phyloP scores from a whole-genome alignment of 192 early-diverging fungal genomes.

The Coemansia sp. region DNA sequence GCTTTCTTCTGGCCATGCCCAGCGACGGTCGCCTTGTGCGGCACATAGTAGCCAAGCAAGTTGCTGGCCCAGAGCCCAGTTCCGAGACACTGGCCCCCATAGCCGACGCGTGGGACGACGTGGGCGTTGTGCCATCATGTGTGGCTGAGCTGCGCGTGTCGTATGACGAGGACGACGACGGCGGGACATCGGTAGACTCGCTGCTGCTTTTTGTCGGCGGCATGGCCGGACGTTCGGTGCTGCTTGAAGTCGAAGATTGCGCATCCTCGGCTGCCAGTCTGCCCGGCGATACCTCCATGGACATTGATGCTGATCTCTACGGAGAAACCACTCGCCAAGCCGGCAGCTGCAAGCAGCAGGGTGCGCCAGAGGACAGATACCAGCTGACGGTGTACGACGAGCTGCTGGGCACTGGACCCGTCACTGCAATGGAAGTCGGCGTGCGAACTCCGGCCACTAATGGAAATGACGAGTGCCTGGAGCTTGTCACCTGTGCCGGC shows the following conservation, averaged over 20 bases:
- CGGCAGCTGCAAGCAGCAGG: slow-evolving; percentile 12
- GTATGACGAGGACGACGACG: slow-evolving; percentile 19
- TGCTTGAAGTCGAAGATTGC: slow-evolving; percentile 24
- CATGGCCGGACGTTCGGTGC: slow-evolving; percentile 30
- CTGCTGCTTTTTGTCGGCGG: slow-evolving; percentile 41
- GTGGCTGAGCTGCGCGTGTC: slow-evolving; percentile 12
- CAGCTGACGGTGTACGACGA: slow-evolving; percentile 72
- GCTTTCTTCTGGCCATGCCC: slow-evolving; percentile 65
- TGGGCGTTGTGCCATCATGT: slow-evolving; percentile 34
- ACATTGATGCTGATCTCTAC: slow-evolving; percentile 37
- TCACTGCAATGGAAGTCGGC: slow-evolving; percentile 72
- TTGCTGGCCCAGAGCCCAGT: slow-evolving; percentile 18
- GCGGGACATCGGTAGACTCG: slow-evolving; percentile 8
- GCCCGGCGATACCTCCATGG: not conserved
- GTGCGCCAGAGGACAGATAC: slow-evolving; percentile 40
- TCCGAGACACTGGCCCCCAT: slow-evolving; percentile 7
- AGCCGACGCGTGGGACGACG: slow-evolving; percentile 28
- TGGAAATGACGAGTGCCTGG: slow-evolving; percentile 25
- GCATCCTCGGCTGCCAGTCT: not conserved
- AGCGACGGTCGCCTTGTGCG: slow-evolving; percentile 79
- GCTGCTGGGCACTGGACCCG: slow-evolving; percentile 73
- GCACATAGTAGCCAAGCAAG: slow-evolving; percentile 58
- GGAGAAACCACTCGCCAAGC: slow-evolving; percentile 4
- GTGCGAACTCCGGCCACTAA: slow-evolving; percentile 32
- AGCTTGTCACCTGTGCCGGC: slow-evolving; percentile 62